phyloP scores from a whole-genome alignment of 1,284 basidiomycete species.

The Ustilago cynodontis region DNA sequence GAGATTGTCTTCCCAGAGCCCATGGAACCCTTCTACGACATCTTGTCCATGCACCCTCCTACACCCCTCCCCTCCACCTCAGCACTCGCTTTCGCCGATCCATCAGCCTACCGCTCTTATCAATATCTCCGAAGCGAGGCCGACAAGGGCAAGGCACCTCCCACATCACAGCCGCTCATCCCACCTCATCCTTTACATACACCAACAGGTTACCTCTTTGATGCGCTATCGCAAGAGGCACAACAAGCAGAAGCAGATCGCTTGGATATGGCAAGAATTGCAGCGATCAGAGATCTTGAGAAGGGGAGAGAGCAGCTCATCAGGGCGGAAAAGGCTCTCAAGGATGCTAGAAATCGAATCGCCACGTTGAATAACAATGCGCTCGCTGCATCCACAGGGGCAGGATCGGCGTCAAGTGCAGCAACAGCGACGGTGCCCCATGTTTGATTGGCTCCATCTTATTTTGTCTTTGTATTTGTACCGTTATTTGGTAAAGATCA shows the following conservation, averaged over 20 bases:
- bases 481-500: background rate
- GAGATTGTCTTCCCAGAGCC: slow-evolving; percentile 97
- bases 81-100: slow-evolving; percentile 61
- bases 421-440: background rate
- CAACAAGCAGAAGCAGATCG: slow-evolving; percentile 82
- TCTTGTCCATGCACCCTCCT: slow-evolving; percentile 84
- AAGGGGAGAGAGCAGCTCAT: slow-evolving; percentile 65
- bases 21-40: slow-evolving; percentile 85
- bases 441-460: background rate
- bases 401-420: background rate
- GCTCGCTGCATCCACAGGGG: background rate
- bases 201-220: slow-evolving; percentile 62
- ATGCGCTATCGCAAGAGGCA: slow-evolving; percentile 83
- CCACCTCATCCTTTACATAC: slow-evolving; percentile 66
- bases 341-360: slow-evolving; percentile 45
- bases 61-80: slow-evolving; percentile 73
- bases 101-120: slow-evolving; percentile 52
- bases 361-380: slow-evolving; percentile 25
- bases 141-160: slow-evolving; percentile 6
- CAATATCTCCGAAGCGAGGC: slow-evolving; percentile 27
- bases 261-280: slow-evolving; percentile 81
- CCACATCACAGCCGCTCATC: slow-evolving; percentile 4
- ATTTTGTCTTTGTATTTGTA: slow-evolving; percentile 5
- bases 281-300: slow-evolving; percentile 72
- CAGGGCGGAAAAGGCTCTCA: slow-evolving; percentile 65